Evolutionary conservation across 345 rosid genomes (phyloP), one percentile per base, ranked within the genome.

Genomic region (Populus alba): DNA sequence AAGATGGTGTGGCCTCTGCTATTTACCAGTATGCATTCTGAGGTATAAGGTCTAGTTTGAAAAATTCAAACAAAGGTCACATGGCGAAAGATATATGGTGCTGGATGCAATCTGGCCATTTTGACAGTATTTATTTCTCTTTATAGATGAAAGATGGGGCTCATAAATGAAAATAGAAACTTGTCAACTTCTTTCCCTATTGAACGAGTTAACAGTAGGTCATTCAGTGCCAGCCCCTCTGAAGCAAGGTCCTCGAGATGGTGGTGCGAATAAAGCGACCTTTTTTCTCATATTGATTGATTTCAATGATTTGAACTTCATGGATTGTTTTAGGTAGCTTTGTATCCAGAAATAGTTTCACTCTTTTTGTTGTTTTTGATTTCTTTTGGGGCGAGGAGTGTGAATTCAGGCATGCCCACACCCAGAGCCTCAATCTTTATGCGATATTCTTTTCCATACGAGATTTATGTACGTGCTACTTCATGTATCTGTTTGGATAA

Each of bases 1-100:
- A 96, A 89, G 93, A 94, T 75, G 97, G 97, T 65, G 98, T 89
- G 35, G 95, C 99, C 16, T 97, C 92, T 85, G 98, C 98, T 72
- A 90, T 96, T 63, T 90, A 91, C 77, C 90, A 93, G 57, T 90
- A 87, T 49, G 97, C 95, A 29, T 96, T 94, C 80, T 94, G 87
- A 91, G 73, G 66, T 53, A 3, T 5, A 45, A 18, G 23, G 59
- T 38, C 59, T 25, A 23, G 66, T 15, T 16, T 59, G 51, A 68
- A 41, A 22, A 18, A 4, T 45, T 63, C 8, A 4, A 61, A 49
- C 25, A 47, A 66, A 47, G 8, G 75, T 62, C 68, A 22, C 10
- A 8, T 7, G 8, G 31, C 55, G 35, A n/a, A 31, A 31, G 17
- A 18, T 25, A 23, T 8, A 25, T 15, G 6, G 6, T n/a, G 31